Percentiles rank a stretch among this genome's conserved stretches.
Evolutionary conservation across 2,329 filamentous ascomycete species (phyloP).

Genomic region (Tolypocladium ophioglossoides): DNA sequence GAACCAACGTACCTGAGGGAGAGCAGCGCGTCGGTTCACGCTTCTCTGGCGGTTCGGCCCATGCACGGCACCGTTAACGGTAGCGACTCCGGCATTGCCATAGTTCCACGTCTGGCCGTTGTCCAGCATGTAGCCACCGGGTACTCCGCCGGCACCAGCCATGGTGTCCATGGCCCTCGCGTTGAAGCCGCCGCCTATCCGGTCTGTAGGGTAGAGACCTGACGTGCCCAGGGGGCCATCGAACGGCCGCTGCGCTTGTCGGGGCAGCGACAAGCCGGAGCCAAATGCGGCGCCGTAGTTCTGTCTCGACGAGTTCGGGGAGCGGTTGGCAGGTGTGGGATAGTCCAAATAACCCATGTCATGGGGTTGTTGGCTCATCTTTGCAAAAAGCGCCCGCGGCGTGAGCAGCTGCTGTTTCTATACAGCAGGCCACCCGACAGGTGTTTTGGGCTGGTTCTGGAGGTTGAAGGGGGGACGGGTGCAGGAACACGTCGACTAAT

Average conservation of each 20-base stretch:
- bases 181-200: slow-evolving; percentile 48
- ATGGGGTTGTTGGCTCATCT: slow-evolving; percentile 38
- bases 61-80: slow-evolving; percentile 53
- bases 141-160: slow-evolving; percentile 26
- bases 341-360: slow-evolving; percentile 66
- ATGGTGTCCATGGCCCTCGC: slow-evolving; percentile 47
- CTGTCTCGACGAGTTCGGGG: slow-evolving; percentile 58
- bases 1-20: slow-evolving; percentile 58
- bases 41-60: slow-evolving; percentile 47
- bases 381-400: slow-evolving; percentile 10
- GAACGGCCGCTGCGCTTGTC: slow-evolving; percentile 61
- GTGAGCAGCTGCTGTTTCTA: slow-evolving; percentile 11
- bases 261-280: slow-evolving; percentile 30
- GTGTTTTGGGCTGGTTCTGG: slow-evolving; percentile 1
- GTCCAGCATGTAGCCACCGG: slow-evolving; percentile 42
- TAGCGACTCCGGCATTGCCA: slow-evolving; percentile 53
- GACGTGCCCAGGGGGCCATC: slow-evolving; percentile 56
- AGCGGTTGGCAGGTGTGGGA: slow-evolving; percentile 46
- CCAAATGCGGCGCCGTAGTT: slow-evolving; percentile 43
- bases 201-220: slow-evolving; percentile 60
- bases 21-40: slow-evolving; percentile 45
- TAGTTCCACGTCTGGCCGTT: slow-evolving; percentile 78
- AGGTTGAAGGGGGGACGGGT: slow-evolving; percentile 1
- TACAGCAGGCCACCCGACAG: slow-evolving; percentile 10
- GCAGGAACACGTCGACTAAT: slow-evolving; percentile 1